A percentile compares a stretch with the other conserved stretches of the same genome.
Conservation (phyloP, 495 filamentous ascomycete species). For the Astrothelium macrocarpum region DNA sequence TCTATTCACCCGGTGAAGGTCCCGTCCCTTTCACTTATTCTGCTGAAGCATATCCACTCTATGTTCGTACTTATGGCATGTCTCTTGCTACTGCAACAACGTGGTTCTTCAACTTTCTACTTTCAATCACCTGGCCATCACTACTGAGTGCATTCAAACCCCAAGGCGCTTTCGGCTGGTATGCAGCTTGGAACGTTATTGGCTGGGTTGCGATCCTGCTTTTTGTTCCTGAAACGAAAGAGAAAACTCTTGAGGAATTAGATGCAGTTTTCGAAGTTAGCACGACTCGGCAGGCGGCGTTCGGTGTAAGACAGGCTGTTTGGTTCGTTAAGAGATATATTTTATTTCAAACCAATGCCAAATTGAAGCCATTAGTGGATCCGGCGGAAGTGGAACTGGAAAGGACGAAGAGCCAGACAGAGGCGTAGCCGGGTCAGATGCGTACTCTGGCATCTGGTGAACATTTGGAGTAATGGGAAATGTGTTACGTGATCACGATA, state of each 20-base stretch:
- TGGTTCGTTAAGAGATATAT: conserved; percentile 21
- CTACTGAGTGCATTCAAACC: conserved; percentile 44
- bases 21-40: conserved; percentile 80
- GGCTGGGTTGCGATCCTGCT: conserved; percentile 64
- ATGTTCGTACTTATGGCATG: conserved; percentile 20
- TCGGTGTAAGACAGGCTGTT: conserved; percentile 13
- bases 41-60: conserved; percentile 66
- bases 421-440: background rate
- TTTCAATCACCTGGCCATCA: conserved; percentile 57
- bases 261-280: conserved; percentile 24
- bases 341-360: conserved; percentile 12
- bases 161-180: conserved; percentile 54
- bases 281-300: conserved; percentile 13
- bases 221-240: conserved; percentile 71
- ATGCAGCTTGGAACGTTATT: conserved; percentile 44
- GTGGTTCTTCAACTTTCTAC: conserved; percentile 60
- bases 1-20: conserved; percentile 72
- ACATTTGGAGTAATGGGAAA: background rate
- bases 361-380: conserved; percentile 12
- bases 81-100: conserved; percentile 52
- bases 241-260: conserved; percentile 53
- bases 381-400: background rate
- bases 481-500: background rate
- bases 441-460: background rate
- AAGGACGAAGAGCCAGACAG: background rate